Evolutionary conservation across 1,284 basidiomycete genomes (phyloP), one percentile per base, ranked within the genome.

Genomic region (Ustilago tritici): DNA sequence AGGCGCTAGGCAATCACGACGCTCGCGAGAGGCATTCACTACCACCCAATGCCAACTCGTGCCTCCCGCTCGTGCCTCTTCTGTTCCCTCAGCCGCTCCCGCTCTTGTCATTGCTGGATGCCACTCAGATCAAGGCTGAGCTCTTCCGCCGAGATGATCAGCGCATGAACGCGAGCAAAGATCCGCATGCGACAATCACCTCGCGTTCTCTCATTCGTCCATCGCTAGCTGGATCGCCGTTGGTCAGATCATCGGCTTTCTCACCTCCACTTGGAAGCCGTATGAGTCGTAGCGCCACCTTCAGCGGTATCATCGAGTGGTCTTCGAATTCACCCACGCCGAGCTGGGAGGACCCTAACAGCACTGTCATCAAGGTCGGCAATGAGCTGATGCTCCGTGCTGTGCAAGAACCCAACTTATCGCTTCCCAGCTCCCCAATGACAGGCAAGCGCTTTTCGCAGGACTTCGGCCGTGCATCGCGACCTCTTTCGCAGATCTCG

Each of bases 361-460:
- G 49, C 53, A 55, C 34, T 9, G 11, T 65, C 43, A 34, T 82
- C 49, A 67, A 70, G 34, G 58, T 84, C 17, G 82, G 82, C 11
- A 66, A 72, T 23, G 82, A 84, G 47, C 46, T 84, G 40, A 65
- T 84, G 15, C 67, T 82, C 5, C 66, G 63, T 8, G 41, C 71
- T 3, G 53, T 76, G 12, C 66, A 73, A 40, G 79, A 83, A 47
- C 41, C 71, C 31, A 68, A 74, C 4, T 46, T 75, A 40, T 80
- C 77, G 36, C 54, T 76, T 1, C 77, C 81, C 10, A 74, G 60
- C 32, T 69, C 81, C 31, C 81, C 80, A 1, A 76, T 81, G 69
- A 76, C 73, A 2, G 62, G 68, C 65, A 82, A 82, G 54, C 71
- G 82, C 31, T 82, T 84, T 71, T 84, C 82, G 32, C 76, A 79